phyloP scores from a whole-genome alignment of 164 flowering plant genomes.

The Magnolia officinalis region DNA sequence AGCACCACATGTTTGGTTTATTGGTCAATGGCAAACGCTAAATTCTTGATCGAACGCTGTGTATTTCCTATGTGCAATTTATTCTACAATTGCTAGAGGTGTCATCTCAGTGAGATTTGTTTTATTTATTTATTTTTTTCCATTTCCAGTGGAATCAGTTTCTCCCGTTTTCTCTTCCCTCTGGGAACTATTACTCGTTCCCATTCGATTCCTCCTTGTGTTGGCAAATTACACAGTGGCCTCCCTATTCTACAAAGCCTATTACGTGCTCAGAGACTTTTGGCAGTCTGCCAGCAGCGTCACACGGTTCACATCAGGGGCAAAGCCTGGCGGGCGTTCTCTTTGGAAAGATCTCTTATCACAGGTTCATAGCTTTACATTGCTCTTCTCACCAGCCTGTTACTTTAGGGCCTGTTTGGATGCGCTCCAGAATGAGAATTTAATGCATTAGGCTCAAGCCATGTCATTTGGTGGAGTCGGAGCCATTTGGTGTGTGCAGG shows the following conservation, averaged over 20 bases:
- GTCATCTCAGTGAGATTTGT: not conserved
- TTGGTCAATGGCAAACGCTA: not conserved
- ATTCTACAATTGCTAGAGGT: not conserved
- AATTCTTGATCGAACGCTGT: not conserved
- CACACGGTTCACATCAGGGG: constrained; percentile 6
- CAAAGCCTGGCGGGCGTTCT: constrained; percentile 11
- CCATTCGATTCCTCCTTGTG: constrained; percentile 19
- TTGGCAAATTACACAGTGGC: constrained; percentile 16
- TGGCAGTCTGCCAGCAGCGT: constrained; percentile 3
- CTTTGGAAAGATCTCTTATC: constrained; percentile 22
- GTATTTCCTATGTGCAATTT: not conserved
- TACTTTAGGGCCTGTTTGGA: not conserved
- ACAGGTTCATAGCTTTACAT: constrained; percentile 9
- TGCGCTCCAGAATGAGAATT: too few relatives aligned
- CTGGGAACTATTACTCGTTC: constrained; percentile 21
- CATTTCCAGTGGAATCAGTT: constrained; percentile 16
- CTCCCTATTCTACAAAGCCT: constrained; percentile 16
- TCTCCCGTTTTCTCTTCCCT: constrained; percentile 19
- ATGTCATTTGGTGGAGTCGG: not conserved
- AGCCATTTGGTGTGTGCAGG: not conserved
- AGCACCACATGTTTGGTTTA: not conserved
- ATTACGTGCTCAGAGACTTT: constrained; percentile 12
- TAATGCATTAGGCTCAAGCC: not conserved
- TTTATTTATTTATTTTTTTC: not conserved
- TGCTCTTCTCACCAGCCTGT: not conserved